These are phyloP conservation scores for Dianthus caryophyllus DNA, from an alignment of 148 eudicot genomes.

Conservation along the genomic window DNA sequence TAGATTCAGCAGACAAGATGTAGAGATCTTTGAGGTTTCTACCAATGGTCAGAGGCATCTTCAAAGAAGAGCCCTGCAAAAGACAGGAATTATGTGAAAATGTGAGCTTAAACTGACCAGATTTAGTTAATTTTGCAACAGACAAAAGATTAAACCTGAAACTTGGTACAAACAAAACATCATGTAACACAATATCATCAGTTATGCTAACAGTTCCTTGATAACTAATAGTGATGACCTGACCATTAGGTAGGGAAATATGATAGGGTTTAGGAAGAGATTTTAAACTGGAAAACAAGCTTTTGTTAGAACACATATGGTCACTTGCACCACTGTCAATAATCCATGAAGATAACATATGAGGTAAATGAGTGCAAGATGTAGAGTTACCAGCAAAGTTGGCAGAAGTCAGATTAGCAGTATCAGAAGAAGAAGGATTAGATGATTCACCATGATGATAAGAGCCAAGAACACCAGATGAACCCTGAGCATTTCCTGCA, in stretches of 20 bases:
- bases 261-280: background rate
- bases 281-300: background rate
- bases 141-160: background rate
- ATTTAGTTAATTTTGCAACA: background rate
- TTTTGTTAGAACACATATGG: background rate
- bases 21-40: background rate
- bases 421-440: too few relatives aligned
- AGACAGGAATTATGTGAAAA: background rate
- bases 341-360: background rate
- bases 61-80: conserved; percentile 1
- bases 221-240: background rate
- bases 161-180: background rate
- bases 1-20: too few relatives aligned
- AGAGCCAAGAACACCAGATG: too few relatives aligned
- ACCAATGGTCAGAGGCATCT: background rate
- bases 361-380: background rate
- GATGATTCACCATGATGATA: too few relatives aligned
- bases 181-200: background rate
- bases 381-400: background rate
- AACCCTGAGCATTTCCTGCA: too few relatives aligned
- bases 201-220: background rate
- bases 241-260: background rate
- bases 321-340: background rate
- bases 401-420: background rate
- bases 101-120: background rate